Conservation (phyloP, 2,329 filamentous ascomycete genomes). For the Phaeosphaeria sp. region DNA sequence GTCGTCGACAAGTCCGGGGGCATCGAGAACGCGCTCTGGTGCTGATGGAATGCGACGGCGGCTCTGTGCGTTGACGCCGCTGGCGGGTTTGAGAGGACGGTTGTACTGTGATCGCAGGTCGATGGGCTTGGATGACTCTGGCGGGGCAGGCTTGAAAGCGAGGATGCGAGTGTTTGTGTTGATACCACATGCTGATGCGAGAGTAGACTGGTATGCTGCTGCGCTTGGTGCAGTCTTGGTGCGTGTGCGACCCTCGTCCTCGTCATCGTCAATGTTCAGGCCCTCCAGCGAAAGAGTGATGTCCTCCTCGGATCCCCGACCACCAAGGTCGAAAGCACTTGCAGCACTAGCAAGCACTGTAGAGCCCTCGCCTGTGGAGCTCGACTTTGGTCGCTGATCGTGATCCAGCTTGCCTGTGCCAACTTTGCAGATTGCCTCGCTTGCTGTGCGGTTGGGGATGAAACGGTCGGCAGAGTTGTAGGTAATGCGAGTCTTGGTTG, state of each 20-base stretch:
- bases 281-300: slow-evolving; percentile 76
- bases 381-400: slow-evolving; percentile 68
- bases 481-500: slow-evolving; percentile 48
- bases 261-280: slow-evolving; percentile 77
- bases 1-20: slow-evolving; percentile 93
- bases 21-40: slow-evolving; percentile 94
- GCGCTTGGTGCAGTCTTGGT: slow-evolving; percentile 84
- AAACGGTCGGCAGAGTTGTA: slow-evolving; percentile 86
- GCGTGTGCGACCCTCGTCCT: slow-evolving; percentile 67
- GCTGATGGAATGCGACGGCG: slow-evolving; percentile 91
- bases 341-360: slow-evolving; percentile 77
- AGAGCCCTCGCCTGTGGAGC: slow-evolving; percentile 73
- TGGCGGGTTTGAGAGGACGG: slow-evolving; percentile 83
- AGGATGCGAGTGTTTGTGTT: slow-evolving; percentile 94
- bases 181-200: slow-evolving; percentile 90
- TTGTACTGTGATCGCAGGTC: slow-evolving; percentile 98
- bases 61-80: slow-evolving; percentile 79
- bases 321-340: slow-evolving; percentile 68
- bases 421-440: slow-evolving; percentile 82
- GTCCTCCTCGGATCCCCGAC: slow-evolving; percentile 71
- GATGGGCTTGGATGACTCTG: slow-evolving; percentile 97
- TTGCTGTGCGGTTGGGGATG: slow-evolving; percentile 91
- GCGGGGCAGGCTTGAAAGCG: slow-evolving; percentile 97
- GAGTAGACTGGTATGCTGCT: slow-evolving; percentile 87
- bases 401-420: slow-evolving; percentile 82